phyloP scores from a whole-genome alignment of 2,329 filamentous ascomycete genomes.

The Claviceps sp. region DNA sequence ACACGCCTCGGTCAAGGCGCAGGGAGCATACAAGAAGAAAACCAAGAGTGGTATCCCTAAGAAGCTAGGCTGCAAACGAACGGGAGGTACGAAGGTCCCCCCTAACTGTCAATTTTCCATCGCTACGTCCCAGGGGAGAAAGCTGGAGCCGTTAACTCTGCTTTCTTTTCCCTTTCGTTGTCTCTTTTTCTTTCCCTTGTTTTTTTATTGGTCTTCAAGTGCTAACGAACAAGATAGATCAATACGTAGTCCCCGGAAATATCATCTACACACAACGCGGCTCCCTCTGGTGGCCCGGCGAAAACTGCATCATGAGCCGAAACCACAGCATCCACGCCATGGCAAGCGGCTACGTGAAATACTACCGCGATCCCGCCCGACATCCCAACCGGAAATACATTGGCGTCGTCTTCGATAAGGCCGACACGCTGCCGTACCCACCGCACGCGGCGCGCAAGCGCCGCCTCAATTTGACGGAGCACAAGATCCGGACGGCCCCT shows the following conservation, averaged over 20 bases:
- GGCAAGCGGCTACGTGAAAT: constrained; percentile 82
- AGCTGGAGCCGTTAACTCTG: no score
- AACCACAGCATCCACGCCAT: constrained; percentile 92
- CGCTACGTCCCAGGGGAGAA: no score
- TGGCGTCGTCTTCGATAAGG: constrained; percentile 75
- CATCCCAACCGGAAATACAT: constrained; percentile 91
- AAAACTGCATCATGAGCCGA: constrained; percentile 88
- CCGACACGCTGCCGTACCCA: constrained; percentile 66
- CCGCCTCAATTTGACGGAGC: constrained; percentile 57
- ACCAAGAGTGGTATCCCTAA: constrained; percentile 52
- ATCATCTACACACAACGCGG: constrained; percentile 97
- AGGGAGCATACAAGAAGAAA: constrained; percentile 54
- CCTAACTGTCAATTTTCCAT: not conserved
- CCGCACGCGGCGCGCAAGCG: constrained; percentile 60
- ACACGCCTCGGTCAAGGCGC: constrained; percentile 47
- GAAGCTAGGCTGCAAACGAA: constrained; percentile 88
- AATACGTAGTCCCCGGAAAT: constrained; percentile 90
- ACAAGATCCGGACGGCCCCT: constrained; percentile 27
- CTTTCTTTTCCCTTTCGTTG: not conserved
- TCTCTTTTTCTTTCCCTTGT: not conserved
- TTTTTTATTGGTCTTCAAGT: not conserved
- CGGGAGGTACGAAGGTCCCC: constrained; percentile 49
- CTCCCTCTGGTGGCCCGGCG: constrained; percentile 86
- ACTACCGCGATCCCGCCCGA: constrained; percentile 75
- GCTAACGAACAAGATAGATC: constrained; percentile 39